A percentile compares a stretch with the other conserved stretches of the same genome.
Evolutionary conservation across 345 rosid species (phyloP).

Genomic region (Eucalyptus regnans): DNA sequence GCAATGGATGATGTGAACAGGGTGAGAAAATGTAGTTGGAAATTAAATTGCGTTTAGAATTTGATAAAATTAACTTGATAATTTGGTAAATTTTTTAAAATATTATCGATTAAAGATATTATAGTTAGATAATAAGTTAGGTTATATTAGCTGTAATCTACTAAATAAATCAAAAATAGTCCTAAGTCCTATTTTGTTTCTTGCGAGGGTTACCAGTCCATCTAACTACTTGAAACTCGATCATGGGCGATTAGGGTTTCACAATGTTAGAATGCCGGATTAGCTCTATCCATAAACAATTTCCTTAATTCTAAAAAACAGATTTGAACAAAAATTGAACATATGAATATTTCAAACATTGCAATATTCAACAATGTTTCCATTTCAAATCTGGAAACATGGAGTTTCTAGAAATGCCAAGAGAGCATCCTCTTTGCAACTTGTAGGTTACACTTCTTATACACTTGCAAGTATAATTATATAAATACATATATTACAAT

Average conservation of each 20-base stretch:
- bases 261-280: background rate
- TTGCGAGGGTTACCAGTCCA: background rate
- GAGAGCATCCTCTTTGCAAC: background rate
- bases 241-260: background rate
- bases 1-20: background rate
- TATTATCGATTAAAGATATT: background rate
- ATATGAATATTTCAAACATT: background rate
- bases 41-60: background rate
- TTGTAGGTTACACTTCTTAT: background rate
- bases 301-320: background rate
- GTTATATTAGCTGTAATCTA: background rate
- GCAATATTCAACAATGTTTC: background rate
- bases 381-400: background rate
- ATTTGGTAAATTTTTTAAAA: background rate
- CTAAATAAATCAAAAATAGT: background rate
- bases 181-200: background rate
- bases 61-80: background rate
- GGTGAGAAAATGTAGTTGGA: background rate
- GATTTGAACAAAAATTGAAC: background rate
- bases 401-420: background rate
- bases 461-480: background rate
- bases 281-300: background rate
- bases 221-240: background rate
- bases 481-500: background rate
- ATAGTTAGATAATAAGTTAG: background rate